Evolutionary conservation across 257 asterid genomes (phyloP).

Genomic region (Solanum chmielewskii): DNA sequence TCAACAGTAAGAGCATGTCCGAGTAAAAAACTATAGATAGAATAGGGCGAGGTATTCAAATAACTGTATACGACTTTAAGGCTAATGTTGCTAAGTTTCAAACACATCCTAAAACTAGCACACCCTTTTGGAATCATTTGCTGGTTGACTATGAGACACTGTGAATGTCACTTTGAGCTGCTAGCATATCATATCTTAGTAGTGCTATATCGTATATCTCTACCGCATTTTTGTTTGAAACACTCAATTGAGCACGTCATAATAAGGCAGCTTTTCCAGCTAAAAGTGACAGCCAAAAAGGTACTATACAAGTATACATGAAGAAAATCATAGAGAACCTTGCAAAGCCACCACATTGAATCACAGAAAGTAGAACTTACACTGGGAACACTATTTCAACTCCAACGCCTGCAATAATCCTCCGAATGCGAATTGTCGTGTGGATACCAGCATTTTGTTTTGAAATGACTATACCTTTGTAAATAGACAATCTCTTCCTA

Average conservation of each 20-base stretch:
- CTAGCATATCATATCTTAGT: not conserved
- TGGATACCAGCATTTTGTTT: conserved; percentile 96
- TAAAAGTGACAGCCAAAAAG: not conserved
- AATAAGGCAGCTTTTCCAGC: not conserved
- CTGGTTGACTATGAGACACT: not conserved
- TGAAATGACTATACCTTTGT: conserved; percentile 82
- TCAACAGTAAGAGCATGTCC: not conserved
- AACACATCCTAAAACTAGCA: not conserved
- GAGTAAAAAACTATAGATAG: not conserved
- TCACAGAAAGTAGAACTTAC: conserved; percentile 27
- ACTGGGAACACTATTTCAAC: conserved; percentile 94
- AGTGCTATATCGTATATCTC: not conserved
- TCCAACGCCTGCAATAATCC: conserved; percentile 88
- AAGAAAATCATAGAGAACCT: not conserved
- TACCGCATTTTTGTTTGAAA: not conserved
- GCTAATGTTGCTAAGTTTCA: not conserved
- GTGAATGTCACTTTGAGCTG: not conserved
- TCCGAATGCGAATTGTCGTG: conserved; percentile 81
- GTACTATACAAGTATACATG: not conserved
- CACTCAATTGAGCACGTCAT: not conserved
- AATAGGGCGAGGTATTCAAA: not conserved
- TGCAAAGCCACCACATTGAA: not conserved
- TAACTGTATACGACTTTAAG: not conserved
- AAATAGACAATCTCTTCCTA: conserved; percentile 59
- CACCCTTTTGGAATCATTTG: not conserved